Evolutionary conservation across 129 eudicot genomes (phyloP).

Genomic region (Tagetes erecta): DNA sequence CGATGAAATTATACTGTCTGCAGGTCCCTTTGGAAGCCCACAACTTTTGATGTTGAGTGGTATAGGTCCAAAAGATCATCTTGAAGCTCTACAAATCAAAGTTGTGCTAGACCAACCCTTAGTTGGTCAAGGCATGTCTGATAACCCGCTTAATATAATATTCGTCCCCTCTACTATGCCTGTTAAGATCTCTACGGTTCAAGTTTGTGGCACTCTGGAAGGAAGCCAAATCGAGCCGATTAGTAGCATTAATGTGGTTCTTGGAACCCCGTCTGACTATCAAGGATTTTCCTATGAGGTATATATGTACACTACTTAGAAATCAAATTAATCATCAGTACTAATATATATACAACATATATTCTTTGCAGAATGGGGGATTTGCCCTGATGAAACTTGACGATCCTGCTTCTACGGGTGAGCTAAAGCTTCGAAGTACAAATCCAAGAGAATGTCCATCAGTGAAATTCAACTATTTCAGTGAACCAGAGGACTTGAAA

Average conservation of each 20-base stretch:
- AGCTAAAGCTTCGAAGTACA: conserved; percentile 44
- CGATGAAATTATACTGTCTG: conserved; percentile 56
- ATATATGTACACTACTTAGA: too few species aligned
- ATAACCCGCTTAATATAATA: conserved; percentile 57
- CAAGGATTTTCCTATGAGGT: background rate
- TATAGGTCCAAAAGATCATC: conserved; percentile 57
- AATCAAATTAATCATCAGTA: too few species aligned
- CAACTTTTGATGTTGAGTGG: conserved; percentile 62
- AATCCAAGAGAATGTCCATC: conserved; percentile 41
- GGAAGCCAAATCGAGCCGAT: conserved; percentile 52
- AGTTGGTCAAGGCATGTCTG: conserved; percentile 67
- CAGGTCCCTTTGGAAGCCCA: conserved; percentile 75
- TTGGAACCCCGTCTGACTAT: conserved; percentile 52
- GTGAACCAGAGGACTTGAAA: conserved; percentile 48
- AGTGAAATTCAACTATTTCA: conserved; percentile 26
- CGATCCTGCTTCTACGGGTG: conserved; percentile 50
- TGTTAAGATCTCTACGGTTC: conserved; percentile 43
- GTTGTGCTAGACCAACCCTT: conserved; percentile 45
- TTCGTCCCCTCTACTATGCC: conserved; percentile 50
- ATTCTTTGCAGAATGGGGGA: conserved; percentile 38
- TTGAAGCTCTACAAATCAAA: conserved; percentile 47
- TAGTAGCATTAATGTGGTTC: conserved; percentile 50
- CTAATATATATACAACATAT: too few species aligned
- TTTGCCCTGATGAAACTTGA: conserved; percentile 55
- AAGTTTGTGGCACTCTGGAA: conserved; percentile 51